Evolutionary conservation across 1,284 basidiomycete genomes (phyloP), one percentile per base, ranked within the genome.

Genomic region (Meripilus lineatus): DNA sequence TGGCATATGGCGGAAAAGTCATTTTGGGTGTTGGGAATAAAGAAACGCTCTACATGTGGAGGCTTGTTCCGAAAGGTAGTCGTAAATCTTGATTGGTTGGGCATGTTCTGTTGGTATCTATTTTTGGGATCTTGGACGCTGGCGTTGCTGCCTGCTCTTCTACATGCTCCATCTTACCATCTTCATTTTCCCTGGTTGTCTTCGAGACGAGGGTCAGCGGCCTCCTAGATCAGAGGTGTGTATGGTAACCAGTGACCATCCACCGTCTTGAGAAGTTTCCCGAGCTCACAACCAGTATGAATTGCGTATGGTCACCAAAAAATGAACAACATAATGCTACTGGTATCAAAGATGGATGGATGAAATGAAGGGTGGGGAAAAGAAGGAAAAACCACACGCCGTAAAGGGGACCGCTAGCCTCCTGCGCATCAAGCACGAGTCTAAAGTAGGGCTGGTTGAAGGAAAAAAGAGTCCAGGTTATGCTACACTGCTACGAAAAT

Each of bases 21-120:
- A 46, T 63, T 13, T 26, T 60, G 1, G 57, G 54, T 18, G 44
- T 56, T 14, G 58, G 59, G 8, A 50, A 49, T 11, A 49, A 45
- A 11, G 53, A 58, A 4, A 56, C 52, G 20, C 25, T 63, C 41
- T 57, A 45, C 35, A 40, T 58, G 4, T 63, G 61, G 61, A 50
- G 45, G 22, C 44, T 57, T 14, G 15, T 46, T 18, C 22, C 20
- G 18, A 32, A 7, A 15, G 15, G 25, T 40, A 40, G 23, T n/a
- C 5, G 18, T 13, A 22, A 18, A 38, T 32, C n/a, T 26, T 25
- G 36, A 40, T 23, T 28, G n/a, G 6, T 20, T 24, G n/a, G 17
- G 25, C 38, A 8, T 25, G 13, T 41, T 10, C 15, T 32, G 15
- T 17, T 41, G 3, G 23, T 21, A 41, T n/a, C 14, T 10, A 41